These are phyloP conservation scores for Phytopythium chamaehyphon DNA, from an alignment of 352 stramenopile genomes.

Conservation along the genomic window DNA sequence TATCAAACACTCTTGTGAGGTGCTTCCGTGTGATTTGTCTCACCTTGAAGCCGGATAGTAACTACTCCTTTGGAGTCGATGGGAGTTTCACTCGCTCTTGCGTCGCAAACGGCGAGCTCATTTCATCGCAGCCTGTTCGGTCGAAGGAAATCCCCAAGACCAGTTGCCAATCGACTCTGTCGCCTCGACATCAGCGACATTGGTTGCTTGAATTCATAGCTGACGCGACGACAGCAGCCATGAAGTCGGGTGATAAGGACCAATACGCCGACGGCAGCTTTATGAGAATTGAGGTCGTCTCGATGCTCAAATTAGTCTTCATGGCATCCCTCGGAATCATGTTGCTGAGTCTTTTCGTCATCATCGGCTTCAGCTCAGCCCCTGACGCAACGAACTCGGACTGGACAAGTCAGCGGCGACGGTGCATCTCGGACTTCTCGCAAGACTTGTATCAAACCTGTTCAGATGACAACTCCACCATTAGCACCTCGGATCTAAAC, in stretches of 20 bases:
- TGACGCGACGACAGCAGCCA: too few species aligned
- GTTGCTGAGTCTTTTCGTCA: conserved; percentile 39
- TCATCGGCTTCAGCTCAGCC: conserved; percentile 34
- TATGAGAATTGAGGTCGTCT: conserved; percentile 61
- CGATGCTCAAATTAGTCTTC: conserved; percentile 45
- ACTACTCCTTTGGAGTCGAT: too few species aligned
- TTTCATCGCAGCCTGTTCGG: too few species aligned
- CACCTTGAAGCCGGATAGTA: too few species aligned
- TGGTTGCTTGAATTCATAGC: too few species aligned
- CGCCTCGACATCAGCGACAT: too few species aligned
- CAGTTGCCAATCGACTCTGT: too few species aligned
- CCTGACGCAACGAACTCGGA: conserved; percentile 37
- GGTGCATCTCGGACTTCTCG: conserved; percentile 55
- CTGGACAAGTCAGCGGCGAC: conserved; percentile 41
- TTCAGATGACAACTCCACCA: conserved; percentile 14
- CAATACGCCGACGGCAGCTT: conserved; percentile 31
- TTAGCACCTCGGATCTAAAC: conserved; percentile 9
- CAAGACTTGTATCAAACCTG: conserved; percentile 29
- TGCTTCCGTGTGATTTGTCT: too few species aligned
- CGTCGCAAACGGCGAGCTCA: too few species aligned
- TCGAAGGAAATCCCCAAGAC: too few species aligned
- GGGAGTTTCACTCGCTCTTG: too few species aligned
- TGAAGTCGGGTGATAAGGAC: conserved; percentile 20
- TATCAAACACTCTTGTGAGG: too few species aligned
- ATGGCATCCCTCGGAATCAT: conserved; percentile 21